Evolutionary conservation across 2,329 filamentous ascomycete genomes (phyloP), one percentile per base, ranked within the genome.

Genomic region (Endocalyx cinctus): DNA sequence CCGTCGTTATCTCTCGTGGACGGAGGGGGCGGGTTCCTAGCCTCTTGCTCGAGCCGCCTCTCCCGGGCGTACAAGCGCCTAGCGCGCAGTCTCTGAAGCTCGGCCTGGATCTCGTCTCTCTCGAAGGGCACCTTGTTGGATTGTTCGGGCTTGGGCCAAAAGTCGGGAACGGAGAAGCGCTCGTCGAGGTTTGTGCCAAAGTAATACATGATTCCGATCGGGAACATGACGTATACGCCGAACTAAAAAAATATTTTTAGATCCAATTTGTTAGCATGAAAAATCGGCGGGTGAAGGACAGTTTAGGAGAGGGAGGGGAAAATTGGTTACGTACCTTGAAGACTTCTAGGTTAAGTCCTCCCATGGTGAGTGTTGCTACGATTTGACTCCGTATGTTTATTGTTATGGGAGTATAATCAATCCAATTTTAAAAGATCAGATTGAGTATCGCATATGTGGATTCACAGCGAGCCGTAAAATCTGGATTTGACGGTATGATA

Each of bases 191-290:
- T 98, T 36, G 89, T 95, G 58, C 92, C 92, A 63, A 97, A 98
- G 71, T 98, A 98, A 74, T 94, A 97, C 92, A 98, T 98, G 72
- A 92, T 89, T 51, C 87, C 88, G 54, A 98, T 97, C 13, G 92
- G 92, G 66, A 98, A 98, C 75, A 96, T 83, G 69, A 98, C 82
- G 70, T 98, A 98, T 76, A 94, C 86, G 69, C 90, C 89, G 63
- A 98, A 98, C 90, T 96, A 23, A 8, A n/a, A 8, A 8, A 8
- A 23, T 23, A 8, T 23, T n/a, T 23, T n/a, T n/a, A 8, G 20
- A n/a, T 8, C 8, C 8, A n/a, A 23, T n/a, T n/a, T 23, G 20
- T n/a, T 8, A 23, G n/a, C 20, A n/a, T n/a, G n/a, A 23, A 23
- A 23, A n/a, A n/a, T 32, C 34, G 29, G 20, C 10, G 25, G 29